phyloP scores from a whole-genome alignment of 2,329 filamentous ascomycete genomes.

The Aspergillus sp. region DNA sequence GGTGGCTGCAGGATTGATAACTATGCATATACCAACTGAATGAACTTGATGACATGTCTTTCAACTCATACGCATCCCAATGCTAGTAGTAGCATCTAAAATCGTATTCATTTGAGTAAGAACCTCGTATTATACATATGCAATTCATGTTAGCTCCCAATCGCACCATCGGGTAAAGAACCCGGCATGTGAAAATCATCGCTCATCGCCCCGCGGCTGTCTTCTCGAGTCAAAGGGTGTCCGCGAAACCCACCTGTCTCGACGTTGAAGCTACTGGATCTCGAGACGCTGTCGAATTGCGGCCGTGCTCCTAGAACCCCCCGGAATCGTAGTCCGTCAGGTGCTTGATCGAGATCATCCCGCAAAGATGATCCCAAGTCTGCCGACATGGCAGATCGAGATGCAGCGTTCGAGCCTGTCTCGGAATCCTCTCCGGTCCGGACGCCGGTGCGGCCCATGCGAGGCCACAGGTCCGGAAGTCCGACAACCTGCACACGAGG shows the following conservation, averaged over 20 bases:
- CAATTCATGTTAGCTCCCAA: slow-evolving; percentile 15
- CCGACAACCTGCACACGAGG: slow-evolving; percentile 65
- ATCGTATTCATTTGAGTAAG: background rate
- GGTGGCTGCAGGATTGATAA: slow-evolving; percentile 5
- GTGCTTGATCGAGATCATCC: slow-evolving; percentile 22
- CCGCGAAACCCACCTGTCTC: slow-evolving; percentile 30
- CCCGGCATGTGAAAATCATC: slow-evolving; percentile 41
- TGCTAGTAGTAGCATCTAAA: background rate
- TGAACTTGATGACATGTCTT: slow-evolving; percentile 10
- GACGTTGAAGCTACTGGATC: slow-evolving; percentile 34
- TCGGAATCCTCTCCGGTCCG: slow-evolving; percentile 42
- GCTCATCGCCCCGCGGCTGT: slow-evolving; percentile 24
- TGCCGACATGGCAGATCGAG: slow-evolving; percentile 27
- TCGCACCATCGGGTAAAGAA: slow-evolving; percentile 29
- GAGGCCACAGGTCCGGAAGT: slow-evolving; percentile 60
- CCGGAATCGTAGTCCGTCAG: slow-evolving; percentile 35
- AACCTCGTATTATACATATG: background rate
- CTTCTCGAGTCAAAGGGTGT: slow-evolving; percentile 31
- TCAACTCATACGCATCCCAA: background rate
- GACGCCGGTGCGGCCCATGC: slow-evolving; percentile 51
- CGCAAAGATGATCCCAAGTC: slow-evolving; percentile 25
- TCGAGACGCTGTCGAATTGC: slow-evolving; percentile 30
- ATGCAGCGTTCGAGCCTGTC: slow-evolving; percentile 30
- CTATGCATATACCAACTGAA: slow-evolving; percentile 19
- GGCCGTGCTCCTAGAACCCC: slow-evolving; percentile 24